Evolutionary conservation across 345 rosid species (phyloP), one percentile per base, ranked within the genome.

Genomic region (Eucalyptus polybractea): DNA sequence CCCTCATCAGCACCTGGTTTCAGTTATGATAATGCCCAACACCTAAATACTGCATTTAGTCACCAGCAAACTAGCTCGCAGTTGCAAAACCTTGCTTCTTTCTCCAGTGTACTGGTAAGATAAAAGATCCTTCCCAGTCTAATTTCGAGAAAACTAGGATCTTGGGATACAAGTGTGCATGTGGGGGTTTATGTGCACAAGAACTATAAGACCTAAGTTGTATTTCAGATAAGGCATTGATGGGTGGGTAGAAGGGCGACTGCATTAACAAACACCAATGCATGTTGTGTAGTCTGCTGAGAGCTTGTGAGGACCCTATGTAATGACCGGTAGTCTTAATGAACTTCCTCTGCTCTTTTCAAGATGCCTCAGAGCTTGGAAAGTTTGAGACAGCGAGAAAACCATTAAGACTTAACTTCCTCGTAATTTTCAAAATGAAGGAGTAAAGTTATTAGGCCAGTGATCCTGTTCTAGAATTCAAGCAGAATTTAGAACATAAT

Each of bases 81-180:
- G 90, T 89, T 95, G 91, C 99, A 94, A 92, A 95, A 93, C 91
- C 96, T 94, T 33, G 90, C 93, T 89, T 92, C 91, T 88, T 96
- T 97, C 91, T 91, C 99, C 76, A 95, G 91, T 92, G 95, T 95
- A 89, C 95, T 95, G 99, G 99, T 98, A 95, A 92, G 33, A 80
- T 37, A 50, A 87, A 54, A 31, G 31, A 13, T 53, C 67, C 31
- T 51, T 51, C 86, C 7, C 88, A 50, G 60, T 86, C 67, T 50
- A 51, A 53, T 27, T 27, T 25, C 19, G 44, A 69, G 53, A 45
- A 29, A 49, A 44, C 29, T 69, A 65, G 86, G 47, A 54, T 87
- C 17, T 33, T 87, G 54, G 33, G 42, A 47, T 86, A 27, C 37
- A 86, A 27, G 47, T 76, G 85, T 76, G 29, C 85, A 40, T 40